These are phyloP conservation scores for Pistacia integerrima DNA, from an alignment of 345 rosid genomes.

Conservation along the genomic window DNA sequence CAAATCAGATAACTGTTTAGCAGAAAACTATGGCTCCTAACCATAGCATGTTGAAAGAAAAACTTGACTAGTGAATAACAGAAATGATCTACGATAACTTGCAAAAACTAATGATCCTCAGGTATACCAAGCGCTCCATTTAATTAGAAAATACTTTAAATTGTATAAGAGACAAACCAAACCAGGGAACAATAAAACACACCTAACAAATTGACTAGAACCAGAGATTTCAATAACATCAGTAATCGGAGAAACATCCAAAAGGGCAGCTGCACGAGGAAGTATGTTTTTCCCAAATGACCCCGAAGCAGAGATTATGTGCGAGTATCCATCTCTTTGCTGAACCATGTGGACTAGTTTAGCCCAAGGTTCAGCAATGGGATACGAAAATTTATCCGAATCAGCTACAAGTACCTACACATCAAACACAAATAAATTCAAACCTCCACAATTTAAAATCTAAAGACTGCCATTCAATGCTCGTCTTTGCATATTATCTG, in stretches of 20 bases:
- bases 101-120: not conserved
- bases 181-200: not conserved
- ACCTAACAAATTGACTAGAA: constrained; percentile 78
- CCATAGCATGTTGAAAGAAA: not conserved
- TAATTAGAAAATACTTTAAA: not conserved
- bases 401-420: constrained; percentile 87
- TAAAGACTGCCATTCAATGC: not conserved
- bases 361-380: constrained; percentile 93
- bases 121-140: not conserved
- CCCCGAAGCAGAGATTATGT: constrained; percentile 70
- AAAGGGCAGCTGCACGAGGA: constrained; percentile 91
- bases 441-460: not conserved
- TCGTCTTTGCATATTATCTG: not conserved
- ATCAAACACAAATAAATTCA: constrained; percentile 15
- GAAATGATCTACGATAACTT: not conserved
- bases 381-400: constrained; percentile 66
- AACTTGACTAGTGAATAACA: not conserved
- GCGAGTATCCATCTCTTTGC: constrained; percentile 64
- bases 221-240: constrained; percentile 75
- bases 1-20: constrained; percentile 10
- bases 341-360: constrained; percentile 75
- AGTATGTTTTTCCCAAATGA: constrained; percentile 90
- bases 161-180: not conserved
- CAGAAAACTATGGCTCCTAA: not conserved
- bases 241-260: constrained; percentile 92